phyloP scores from a whole-genome alignment of 2,329 filamentous ascomycete species.

The Cyphellophora europaea region DNA sequence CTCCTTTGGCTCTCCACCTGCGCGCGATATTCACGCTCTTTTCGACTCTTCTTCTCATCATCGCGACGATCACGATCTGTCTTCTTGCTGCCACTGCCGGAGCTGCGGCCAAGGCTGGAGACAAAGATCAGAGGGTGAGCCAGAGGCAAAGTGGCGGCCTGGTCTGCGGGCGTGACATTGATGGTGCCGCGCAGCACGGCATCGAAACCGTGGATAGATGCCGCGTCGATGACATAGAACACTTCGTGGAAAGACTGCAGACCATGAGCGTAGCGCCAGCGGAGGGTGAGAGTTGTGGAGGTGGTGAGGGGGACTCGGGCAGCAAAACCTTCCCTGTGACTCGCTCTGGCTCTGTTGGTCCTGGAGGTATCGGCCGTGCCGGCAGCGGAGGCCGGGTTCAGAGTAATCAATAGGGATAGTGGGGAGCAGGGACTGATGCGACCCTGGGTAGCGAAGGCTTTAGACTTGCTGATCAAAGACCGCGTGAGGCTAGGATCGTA shows the following conservation, averaged over 20 bases:
- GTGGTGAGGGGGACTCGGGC: constrained; percentile 7
- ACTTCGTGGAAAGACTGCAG: constrained; percentile 13
- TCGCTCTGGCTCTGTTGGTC: too few relatives aligned
- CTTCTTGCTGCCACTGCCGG: too few relatives aligned
- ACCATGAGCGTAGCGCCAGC: constrained; percentile 14
- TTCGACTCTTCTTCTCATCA: neutral
- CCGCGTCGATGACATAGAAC: constrained; percentile 14
- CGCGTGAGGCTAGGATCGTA: constrained; percentile 5
- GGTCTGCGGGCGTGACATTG: neutral
- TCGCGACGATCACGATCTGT: too few relatives aligned
- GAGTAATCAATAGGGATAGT: too few relatives aligned
- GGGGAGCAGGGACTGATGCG: too few relatives aligned
- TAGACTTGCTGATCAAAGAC: constrained; percentile 10
- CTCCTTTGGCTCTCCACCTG: neutral
- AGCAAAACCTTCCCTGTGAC: too few relatives aligned
- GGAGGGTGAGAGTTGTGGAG: constrained; percentile 9
- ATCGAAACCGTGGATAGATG: neutral
- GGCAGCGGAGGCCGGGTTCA: too few relatives aligned
- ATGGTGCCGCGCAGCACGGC: neutral
- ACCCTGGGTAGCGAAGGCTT: constrained; percentile 10
- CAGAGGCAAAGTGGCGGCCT: too few relatives aligned
- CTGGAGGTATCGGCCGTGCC: too few relatives aligned
- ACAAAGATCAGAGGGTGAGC: too few relatives aligned
- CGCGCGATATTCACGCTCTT: neutral
- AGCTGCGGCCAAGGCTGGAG: too few relatives aligned